A percentile compares a stretch with the other conserved stretches of the same genome.
Conservation (phyloP, 2,329 filamentous ascomycete genomes). For the Escovopsis sp. region DNA sequence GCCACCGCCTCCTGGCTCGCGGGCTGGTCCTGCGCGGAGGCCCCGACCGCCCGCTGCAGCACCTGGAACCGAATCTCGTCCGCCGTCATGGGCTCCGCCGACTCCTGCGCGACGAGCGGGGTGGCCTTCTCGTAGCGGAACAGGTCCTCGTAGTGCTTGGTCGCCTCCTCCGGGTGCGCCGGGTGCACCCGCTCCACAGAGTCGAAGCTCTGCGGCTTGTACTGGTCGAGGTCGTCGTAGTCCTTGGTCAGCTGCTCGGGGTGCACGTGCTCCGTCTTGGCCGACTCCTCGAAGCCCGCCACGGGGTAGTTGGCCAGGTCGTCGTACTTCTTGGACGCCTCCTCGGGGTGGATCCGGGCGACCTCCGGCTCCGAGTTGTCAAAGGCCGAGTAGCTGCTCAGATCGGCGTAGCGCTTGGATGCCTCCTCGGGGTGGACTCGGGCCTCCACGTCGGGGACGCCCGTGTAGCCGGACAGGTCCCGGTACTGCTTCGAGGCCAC, state of each 20-base stretch:
- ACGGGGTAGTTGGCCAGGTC: constrained; percentile 19
- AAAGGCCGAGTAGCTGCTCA: constrained; percentile 17
- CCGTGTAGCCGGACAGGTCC: constrained; percentile 21
- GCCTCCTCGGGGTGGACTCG: constrained; percentile 19
- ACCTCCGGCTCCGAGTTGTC: constrained; percentile 11
- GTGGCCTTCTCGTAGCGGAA: constrained; percentile 23
- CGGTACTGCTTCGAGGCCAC: constrained; percentile 23
- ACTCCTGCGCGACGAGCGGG: constrained; percentile 18
- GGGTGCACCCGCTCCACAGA: constrained; percentile 13
- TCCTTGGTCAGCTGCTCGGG: constrained; percentile 24
- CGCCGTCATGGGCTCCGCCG: constrained; percentile 14
- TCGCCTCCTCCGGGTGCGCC: constrained; percentile 19
- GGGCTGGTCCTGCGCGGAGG: constrained; percentile 6
- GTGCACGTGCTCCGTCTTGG: constrained; percentile 15
- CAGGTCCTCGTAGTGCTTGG: constrained; percentile 27
- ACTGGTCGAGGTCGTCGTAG: constrained; percentile 28
- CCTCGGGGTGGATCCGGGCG: constrained; percentile 15
- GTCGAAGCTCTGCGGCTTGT: constrained; percentile 19
- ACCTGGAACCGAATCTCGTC: constrained; percentile 18
- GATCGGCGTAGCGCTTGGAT: constrained; percentile 22
- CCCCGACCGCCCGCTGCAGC: constrained; percentile 11
- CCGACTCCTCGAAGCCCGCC: constrained; percentile 16
- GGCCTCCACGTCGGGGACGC: constrained; percentile 8
- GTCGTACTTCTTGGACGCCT: constrained; percentile 19
- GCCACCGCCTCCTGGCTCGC: constrained; percentile 6